These are phyloP conservation scores for Solanum gandarillasii DNA, from an alignment of 257 asterid genomes.

Conservation along the genomic window DNA sequence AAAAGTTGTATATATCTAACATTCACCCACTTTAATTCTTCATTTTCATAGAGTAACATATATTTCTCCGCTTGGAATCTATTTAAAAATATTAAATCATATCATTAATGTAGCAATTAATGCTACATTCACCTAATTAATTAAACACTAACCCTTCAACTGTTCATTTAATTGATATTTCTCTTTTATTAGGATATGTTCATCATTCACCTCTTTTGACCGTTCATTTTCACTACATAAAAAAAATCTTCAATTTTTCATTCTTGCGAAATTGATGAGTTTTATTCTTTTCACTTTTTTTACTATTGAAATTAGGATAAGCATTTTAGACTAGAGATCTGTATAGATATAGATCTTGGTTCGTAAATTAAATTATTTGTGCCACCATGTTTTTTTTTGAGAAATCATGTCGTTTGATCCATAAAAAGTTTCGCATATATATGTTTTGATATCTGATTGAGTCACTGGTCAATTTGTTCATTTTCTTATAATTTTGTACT, in stretches of 20 bases:
- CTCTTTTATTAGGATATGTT: not conserved
- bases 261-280: too few relatives aligned
- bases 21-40: not conserved
- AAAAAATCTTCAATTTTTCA: too few relatives aligned
- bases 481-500: not conserved
- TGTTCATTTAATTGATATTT: not conserved
- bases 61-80: not conserved
- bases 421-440: too few relatives aligned
- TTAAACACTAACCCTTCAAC: not conserved
- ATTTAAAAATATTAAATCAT: not conserved
- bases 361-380: too few relatives aligned
- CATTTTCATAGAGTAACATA: too few relatives aligned
- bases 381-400: not conserved
- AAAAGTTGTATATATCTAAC: too few relatives aligned
- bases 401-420: not conserved
- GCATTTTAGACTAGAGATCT: not conserved
- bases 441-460: not conserved
- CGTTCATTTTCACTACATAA: not conserved
- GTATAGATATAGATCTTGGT: not conserved
- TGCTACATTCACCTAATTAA: not conserved
- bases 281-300: too few relatives aligned
- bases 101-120: not conserved
- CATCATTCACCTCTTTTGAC: not conserved
- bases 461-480: not conserved
- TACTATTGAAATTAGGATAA: not conserved